These are phyloP conservation scores for Lobosporangium transversale DNA, from an alignment of 192 early-diverging fungal species.

Conservation along the genomic window DNA sequence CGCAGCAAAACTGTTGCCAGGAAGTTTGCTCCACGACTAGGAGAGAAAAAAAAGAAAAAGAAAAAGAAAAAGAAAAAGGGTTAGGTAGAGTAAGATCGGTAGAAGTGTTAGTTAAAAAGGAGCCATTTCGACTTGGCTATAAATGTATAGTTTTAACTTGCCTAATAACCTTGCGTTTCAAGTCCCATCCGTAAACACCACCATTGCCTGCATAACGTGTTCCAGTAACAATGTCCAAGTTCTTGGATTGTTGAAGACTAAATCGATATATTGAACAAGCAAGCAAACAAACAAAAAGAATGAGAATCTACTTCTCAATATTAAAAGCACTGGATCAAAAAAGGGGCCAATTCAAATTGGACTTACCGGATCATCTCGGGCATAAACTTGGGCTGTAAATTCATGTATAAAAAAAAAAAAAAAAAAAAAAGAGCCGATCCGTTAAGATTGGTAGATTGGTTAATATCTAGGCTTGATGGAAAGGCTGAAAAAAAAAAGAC, in stretches of 20 bases:
- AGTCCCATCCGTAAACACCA: slow-evolving; percentile 98
- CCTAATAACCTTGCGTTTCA: slow-evolving; percentile 94
- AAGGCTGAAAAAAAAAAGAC: too few species aligned
- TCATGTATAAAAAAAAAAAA: too few species aligned
- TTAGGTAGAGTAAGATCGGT: neutral
- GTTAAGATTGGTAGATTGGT: too few species aligned
- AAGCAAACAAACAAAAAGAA: neutral
- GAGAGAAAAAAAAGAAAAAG: neutral
- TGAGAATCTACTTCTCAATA: too few species aligned
- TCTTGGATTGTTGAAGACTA: slow-evolving; percentile 80
- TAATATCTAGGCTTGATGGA: too few species aligned
- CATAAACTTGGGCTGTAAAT: slow-evolving; percentile 93
- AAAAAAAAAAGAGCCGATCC: too few species aligned
- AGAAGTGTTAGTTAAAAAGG: too few species aligned
- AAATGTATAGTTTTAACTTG: slow-evolving; percentile 20
- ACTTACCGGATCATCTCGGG: slow-evolving; percentile 88
- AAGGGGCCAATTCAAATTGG: too few species aligned
- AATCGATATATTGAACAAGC: neutral
- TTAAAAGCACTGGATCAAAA: too few species aligned
- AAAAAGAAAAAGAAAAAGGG: neutral
- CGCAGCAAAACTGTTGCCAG: slow-evolving; percentile 87
- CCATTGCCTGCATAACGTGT: slow-evolving; percentile 90
- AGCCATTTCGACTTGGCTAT: too few species aligned
- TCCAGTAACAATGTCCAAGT: slow-evolving; percentile 95
- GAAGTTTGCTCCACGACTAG: slow-evolving; percentile 95